phyloP scores from a whole-genome alignment of 345 rosid genomes.

The Salix brachista region DNA sequence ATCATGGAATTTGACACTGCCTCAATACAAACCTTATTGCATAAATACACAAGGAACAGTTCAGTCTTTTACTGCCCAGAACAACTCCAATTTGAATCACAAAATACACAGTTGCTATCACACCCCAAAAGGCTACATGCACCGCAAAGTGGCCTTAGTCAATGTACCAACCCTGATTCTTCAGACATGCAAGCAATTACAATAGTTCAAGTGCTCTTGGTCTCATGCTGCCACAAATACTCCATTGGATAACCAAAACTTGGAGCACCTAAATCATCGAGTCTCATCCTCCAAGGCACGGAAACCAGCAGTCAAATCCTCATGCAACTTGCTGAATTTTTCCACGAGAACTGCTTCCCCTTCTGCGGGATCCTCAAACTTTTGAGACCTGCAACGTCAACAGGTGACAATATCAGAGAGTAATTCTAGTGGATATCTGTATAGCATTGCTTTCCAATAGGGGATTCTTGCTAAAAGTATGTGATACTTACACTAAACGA shows the following conservation, averaged over 20 bases:
- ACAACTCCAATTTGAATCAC: background rate
- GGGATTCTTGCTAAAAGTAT: background rate
- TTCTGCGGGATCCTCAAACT: slow-evolving; percentile 98
- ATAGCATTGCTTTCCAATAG: no score
- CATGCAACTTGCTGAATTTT: slow-evolving; percentile 76
- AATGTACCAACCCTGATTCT: slow-evolving; percentile 15
- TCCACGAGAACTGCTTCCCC: slow-evolving; percentile 84
- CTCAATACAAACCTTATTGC: slow-evolving; percentile 31
- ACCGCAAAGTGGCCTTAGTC: slow-evolving; percentile 6
- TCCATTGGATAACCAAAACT: background rate
- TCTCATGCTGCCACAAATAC: background rate
- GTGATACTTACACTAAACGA: slow-evolving; percentile 68
- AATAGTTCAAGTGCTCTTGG: slow-evolving; percentile 1
- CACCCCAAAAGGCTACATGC: slow-evolving; percentile 15
- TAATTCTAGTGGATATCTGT: background rate
- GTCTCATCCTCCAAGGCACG: slow-evolving; percentile 93
- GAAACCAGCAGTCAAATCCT: slow-evolving; percentile 90
- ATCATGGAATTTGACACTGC: background rate
- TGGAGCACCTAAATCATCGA: slow-evolving; percentile 46
- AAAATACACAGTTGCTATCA: slow-evolving; percentile 11
- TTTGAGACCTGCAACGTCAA: slow-evolving; percentile 68
- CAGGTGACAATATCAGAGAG: background rate
- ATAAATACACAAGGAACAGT: slow-evolving; percentile 20
- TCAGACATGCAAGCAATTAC: slow-evolving; percentile 1
- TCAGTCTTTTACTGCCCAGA: slow-evolving; percentile 8